These are phyloP conservation scores for Clarkia xantiana DNA, from an alignment of 345 rosid species.

Conservation along the genomic window DNA sequence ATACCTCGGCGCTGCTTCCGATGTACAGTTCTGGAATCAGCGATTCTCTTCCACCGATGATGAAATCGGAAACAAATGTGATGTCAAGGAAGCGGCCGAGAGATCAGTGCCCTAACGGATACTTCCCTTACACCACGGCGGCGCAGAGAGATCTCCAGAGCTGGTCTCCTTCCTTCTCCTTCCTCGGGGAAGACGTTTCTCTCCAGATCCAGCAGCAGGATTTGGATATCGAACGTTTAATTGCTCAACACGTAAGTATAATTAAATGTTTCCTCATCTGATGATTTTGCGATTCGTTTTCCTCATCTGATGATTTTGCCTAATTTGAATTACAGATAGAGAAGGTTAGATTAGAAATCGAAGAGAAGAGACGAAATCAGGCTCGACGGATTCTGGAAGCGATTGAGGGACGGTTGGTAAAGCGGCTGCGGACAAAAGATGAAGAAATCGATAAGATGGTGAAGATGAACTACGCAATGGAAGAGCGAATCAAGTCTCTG, in stretches of 20 bases:
- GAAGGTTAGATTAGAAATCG: conserved; percentile 56
- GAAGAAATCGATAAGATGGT: conserved; percentile 56
- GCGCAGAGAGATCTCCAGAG: conserved; percentile 15
- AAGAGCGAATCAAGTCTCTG: conserved; percentile 48
- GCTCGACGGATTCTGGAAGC: conserved; percentile 39
- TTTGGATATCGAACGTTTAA: conserved; percentile 38
- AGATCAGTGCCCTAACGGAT: conserved; percentile 18
- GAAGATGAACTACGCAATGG: conserved; percentile 52
- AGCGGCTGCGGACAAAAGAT: conserved; percentile 43
- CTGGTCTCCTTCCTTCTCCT: conserved; percentile 22
- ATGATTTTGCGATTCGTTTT: neutral
- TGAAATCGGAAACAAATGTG: conserved; percentile 49
- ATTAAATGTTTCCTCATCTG: too few species aligned
- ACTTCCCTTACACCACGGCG: conserved; percentile 15
- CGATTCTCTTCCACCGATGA: conserved; percentile 24
- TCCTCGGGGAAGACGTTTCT: conserved; percentile 52
- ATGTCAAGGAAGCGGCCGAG: conserved; percentile 51
- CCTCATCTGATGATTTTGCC: neutral
- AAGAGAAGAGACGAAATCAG: conserved; percentile 46
- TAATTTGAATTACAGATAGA: conserved; percentile 37
- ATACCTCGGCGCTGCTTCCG: conserved; percentile 18
- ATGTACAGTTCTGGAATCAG: conserved; percentile 27
- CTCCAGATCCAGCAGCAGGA: conserved; percentile 63
- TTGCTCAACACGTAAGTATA: conserved; percentile 53
- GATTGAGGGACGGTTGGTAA: conserved; percentile 37